Base-by-base conservation (phyloP, 2,329 filamentous ascomycete genomes). In the Sporothrix phasma region DNA sequence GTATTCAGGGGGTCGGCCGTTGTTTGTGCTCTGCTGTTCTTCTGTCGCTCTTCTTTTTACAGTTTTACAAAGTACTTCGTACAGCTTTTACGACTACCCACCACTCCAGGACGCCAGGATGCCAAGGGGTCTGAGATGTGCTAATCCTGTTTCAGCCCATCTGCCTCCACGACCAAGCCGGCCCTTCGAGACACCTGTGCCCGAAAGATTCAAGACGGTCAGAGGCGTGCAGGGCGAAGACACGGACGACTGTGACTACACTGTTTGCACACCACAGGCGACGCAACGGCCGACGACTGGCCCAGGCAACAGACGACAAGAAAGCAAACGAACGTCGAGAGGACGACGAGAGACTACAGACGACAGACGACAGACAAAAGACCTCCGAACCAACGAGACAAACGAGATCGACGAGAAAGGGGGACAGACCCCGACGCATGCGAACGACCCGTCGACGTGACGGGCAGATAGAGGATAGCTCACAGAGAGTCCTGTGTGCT, bases 71-170 rank as follows among this genome's bases (percentile, higher is more conserved):
- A n/a, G n/a, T n/a, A n/a, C n/a, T n/a, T n/a, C n/a, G n/a, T n/a
- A n/a, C n/a, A n/a, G n/a, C n/a, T n/a, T n/a, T n/a, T n/a, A n/a
- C n/a, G n/a, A 5, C 26, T 31, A 8, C 26, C 47, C 31, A 54
- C 37, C 34, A 37, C 34, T 10, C 34, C 34, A 37, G 13, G 54
- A 49, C 15, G 59, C 56, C 45, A 61, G 59, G 56, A 59, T 24
- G 56, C 65, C 64, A 66, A n/a, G 67, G 64, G 62, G 59, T 65
- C 61, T 64, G 56, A 46, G 29, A 24, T 54, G 65, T 68, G 65
- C 67, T 68, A 68, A 68, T 66, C 66, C 66, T 64, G 67, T 68
- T 67, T 68, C 67, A 68, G 67, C 61, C 46, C 34, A 61, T 58
- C 49, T n/a, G 37, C 63, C 46, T 34, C 61, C 53, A 64, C 61